Percentiles rank a stretch among this genome's conserved stretches.
Evolutionary conservation across 495 filamentous ascomycete genomes (phyloP).

Genomic region (Penicillium diatomitis): DNA sequence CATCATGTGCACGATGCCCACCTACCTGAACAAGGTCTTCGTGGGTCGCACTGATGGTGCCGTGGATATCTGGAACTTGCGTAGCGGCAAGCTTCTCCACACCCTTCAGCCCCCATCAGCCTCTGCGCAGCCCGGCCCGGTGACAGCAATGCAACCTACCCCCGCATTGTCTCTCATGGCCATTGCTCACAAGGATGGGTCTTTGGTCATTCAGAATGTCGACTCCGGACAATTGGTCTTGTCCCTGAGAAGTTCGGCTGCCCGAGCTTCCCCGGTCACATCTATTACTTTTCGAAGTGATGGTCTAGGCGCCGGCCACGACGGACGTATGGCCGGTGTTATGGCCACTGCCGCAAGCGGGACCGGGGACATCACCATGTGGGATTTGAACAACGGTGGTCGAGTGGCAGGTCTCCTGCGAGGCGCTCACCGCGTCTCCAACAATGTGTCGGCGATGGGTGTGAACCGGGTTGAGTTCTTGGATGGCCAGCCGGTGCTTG

Average conservation of each 20-base stretch:
- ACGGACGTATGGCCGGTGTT: constrained; percentile 68
- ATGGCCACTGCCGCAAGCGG: constrained; percentile 71
- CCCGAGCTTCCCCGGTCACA: constrained; percentile 48
- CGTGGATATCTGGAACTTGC: constrained; percentile 95
- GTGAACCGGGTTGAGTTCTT: constrained; percentile 82
- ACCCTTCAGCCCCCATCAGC: constrained; percentile 63
- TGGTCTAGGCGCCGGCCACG: constrained; percentile 78
- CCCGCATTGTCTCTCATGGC: constrained; percentile 80
- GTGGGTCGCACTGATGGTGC: constrained; percentile 77
- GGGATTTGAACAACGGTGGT: constrained; percentile 87
- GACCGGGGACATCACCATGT: constrained; percentile 83
- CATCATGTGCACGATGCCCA: constrained; percentile 73
- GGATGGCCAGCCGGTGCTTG: constrained; percentile 78
- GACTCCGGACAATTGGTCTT: constrained; percentile 62
- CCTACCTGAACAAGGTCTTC: constrained; percentile 92
- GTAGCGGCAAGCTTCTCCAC: constrained; percentile 79
- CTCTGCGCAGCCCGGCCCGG: constrained; percentile 47
- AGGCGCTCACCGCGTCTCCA: constrained; percentile 68
- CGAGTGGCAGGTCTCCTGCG: constrained; percentile 73
- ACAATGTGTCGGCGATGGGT: constrained; percentile 45
- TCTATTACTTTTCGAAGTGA: constrained; percentile 89
- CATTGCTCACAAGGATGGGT: constrained; percentile 72
- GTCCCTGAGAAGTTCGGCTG: constrained; percentile 48
- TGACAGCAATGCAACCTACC: constrained; percentile 74
- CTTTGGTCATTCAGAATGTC: constrained; percentile 71